Base-by-base conservation (phyloP, 129 eudicot species). In the Flaveria bidentis region DNA sequence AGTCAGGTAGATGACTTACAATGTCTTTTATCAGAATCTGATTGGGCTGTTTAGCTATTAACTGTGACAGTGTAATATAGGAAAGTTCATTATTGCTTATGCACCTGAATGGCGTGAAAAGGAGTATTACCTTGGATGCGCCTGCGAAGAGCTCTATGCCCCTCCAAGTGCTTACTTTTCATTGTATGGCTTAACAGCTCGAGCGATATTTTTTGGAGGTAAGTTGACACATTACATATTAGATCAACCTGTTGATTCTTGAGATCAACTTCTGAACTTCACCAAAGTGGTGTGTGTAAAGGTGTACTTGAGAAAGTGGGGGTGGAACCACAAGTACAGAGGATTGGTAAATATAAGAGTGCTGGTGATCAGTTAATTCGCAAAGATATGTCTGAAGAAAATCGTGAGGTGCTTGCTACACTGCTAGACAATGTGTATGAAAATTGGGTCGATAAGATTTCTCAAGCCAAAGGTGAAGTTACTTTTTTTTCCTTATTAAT, bases 321-420 rank as follows among this genome's bases (percentile, higher is more conserved):
- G n/a, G 73, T 93, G 80, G 91, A 93, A 74, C 90, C 97, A 78
- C 98, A 93, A 81, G 87, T 87, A 42, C 81, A 93, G 50, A 86
- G 98, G 75, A 93, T 93, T 78, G 98, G 98, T 76, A 93, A 93
- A 82, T 93, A 93, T 80, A 91, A 93, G 82, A 91, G 96, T 83
- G 87, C 83, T 49, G 98, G 98, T 69, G 98, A 93, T 75, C 90
- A 79, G 73, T 82, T 91, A 33, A 73, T 76, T 2, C 98, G 97
- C 67, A 93, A 90, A 69, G 85, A 67, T 80, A 88, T 93, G 30
- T 91, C 98, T 15, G 90, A 87, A 67, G 97, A 85, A 72, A 91
- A 93, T 71, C 92, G 93, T 60, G 98, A 94, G 84, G 87, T 94
- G 96, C 87, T 94, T 76, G 86, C 97, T 28, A 78, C 91, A 57